These are phyloP conservation scores for Elymus sibiricus DNA, from an alignment of 176 grass and related monocot genomes.

Conservation along the genomic window DNA sequence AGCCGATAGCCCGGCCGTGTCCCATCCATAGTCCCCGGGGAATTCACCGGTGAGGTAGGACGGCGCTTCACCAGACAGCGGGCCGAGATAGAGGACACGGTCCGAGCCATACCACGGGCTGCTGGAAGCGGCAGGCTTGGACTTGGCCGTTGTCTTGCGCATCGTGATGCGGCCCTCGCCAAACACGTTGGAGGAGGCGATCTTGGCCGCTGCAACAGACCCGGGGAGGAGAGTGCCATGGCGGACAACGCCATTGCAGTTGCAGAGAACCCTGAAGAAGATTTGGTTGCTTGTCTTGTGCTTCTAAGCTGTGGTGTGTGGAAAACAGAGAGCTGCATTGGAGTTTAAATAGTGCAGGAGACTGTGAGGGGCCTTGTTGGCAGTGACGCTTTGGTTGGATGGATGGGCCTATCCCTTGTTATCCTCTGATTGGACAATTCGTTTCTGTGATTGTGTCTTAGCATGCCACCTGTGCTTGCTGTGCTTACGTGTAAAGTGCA, in stretches of 20 bases:
- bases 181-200: slow-evolving; percentile 7
- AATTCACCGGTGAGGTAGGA: neutral
- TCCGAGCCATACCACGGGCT: neutral
- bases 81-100: neutral
- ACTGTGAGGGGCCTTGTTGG: neutral
- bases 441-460: neutral
- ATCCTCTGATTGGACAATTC: slow-evolving; percentile 6
- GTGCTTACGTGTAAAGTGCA: slow-evolving; percentile 11
- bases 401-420: slow-evolving; percentile 20
- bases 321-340: neutral
- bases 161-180: slow-evolving; percentile 31
- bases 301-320: neutral
- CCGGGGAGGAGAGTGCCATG: slow-evolving; percentile 29
- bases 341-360: slow-evolving; percentile 33
- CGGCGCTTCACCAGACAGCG: neutral
- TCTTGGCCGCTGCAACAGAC: neutral
- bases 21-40: neutral
- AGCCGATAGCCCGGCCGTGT: neutral
- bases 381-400: neutral
- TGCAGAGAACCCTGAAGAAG: neutral
- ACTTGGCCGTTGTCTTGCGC: neutral
- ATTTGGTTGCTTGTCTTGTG: neutral
- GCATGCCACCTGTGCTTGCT: neutral
- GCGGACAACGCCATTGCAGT: slow-evolving; percentile 36
- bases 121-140: neutral